Base-by-base conservation (phyloP, 2,329 filamentous ascomycete species). In the Arachnomyces sp. region DNA sequence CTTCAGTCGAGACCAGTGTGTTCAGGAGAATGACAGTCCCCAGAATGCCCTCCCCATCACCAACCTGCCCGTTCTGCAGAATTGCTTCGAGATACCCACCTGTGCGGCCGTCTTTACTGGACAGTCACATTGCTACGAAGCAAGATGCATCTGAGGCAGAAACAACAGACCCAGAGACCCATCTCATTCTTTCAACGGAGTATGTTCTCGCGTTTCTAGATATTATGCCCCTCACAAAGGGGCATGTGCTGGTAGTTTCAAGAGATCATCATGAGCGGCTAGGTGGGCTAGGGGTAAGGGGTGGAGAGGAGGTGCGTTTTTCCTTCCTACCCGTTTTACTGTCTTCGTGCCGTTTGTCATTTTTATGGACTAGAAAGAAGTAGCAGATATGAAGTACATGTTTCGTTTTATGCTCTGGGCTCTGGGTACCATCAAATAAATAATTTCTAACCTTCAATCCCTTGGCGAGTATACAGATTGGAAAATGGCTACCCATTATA, bases 141-240 rank as follows among this genome's bases (percentile, higher is more conserved):
- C 2, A 52, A n/a, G 29, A 44, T 28, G 28, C 37, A n/a, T 38
- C 48, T 3, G 43, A 38, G 7, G 25, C 52, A n/a, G 39, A 32
- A 8, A 28, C 42, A 17, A 28, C 42, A 17, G 32, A 46, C 2
- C 40, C 45, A 38, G 49, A 52, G 14, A 55, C 63, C 1, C 56
- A 76, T 53, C 57, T 95, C 20, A 75, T 95, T 25, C 75, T 95
- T 43, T 85, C 84, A 2, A 92, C 85, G 1, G 79, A 79, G 1
- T 62, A 79, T 45, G 77, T 92, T 18, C 67, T 96, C 47, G 88
- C 88, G 31, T 96, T 96, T 64, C 74, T 96, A 52, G 90, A 96
- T 65, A 94, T 95, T 55, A 76, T 93, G 69, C 92, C 92, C 1
- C 77, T 96, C 38, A 83, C 84, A 0, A 71, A 71, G 1, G 89